Evolutionary conservation across 192 early-diverging fungal species (phyloP), one percentile per base, ranked within the genome.

Genomic region (Gaertneriomyces semiglobifer): DNA sequence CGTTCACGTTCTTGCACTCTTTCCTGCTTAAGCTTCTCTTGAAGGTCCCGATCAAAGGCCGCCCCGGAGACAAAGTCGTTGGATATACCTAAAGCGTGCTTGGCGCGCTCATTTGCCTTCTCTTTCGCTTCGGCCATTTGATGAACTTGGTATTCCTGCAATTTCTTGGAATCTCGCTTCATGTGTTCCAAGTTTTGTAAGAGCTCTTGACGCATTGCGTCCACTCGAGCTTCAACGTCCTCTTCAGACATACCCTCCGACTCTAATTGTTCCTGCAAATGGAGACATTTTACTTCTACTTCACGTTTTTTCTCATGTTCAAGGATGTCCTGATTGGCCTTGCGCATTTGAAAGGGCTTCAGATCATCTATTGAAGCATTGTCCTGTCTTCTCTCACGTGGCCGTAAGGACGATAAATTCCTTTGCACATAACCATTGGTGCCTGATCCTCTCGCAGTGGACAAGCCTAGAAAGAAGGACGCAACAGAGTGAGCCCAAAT

Each of bases 371-470:
- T 58, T 25, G 60, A 20, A 12, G 39, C 38, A 3, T 62, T 14
- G 44, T 62, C 53, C 19, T 72, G 68, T 53, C 53, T 66, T 9
- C 69, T 73, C 12, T 68, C 76, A n/a, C 78, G 75, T 5, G 84
- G 72, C 60, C 82, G 78, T 42, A 97, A 74, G 25, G 79, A 71
- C 10, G 94, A 92, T 54, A 90, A 75, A 78, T 94, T 98, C 40
- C 91, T 88, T 47, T 93, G 90, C 6, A 98, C 90, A 74, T 94
- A 94, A 57, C 96, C 96, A 70, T 97, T 98, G 7, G 96, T 98
- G 43, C 96, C 96, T 7, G 74, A 72, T 7, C 81, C 81, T 41
- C 81, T 66, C 18, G 79, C 75, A 1, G 81, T 83, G 8, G 68
- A 38, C 11, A 83, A 73, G 12, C 81, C 81, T 66, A 9, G 0